Base-by-base conservation (phyloP, 2,329 filamentous ascomycete genomes). In the Grosmannia huntii region DNA sequence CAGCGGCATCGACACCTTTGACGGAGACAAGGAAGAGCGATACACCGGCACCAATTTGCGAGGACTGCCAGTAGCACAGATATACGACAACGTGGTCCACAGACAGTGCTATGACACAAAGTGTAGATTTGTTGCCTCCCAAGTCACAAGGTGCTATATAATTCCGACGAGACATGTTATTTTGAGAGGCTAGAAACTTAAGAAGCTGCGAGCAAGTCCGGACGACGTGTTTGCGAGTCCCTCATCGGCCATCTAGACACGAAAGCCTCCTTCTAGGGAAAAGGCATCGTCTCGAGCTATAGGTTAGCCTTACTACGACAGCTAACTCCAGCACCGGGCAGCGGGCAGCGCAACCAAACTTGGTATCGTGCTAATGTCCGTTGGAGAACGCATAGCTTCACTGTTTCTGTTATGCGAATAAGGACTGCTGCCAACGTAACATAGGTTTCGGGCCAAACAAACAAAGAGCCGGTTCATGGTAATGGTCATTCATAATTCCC, bases 41-140 rank as follows among this genome's bases (percentile, higher is more conserved):
- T 14, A 21, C 6, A 14, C 49, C 54, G n/a, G 57, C 57, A 41
- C 65, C 58, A 11, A 63, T 67, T 14, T 73, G 71, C 41, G 68
- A 73, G 63, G 71, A 73, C 55, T 72, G 71, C 57, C 64, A 70
- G 57, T 72, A 48, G 52, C 5, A 44, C 38, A 7, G 41, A 44
- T 9, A n/a, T 44, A n/a, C 16, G 4, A 2, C 9, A 12, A 48
- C 5, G 23, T 49, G 12, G 23, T 21, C 14, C 23, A 21, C 21
- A 23, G 9, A 49, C 46, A 11, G n/a, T 10, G 12, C 25, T 16
- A 49, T 23, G 6, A 48, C 1, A 49, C 5, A 3, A 23, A 5
- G n/a, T 12, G 4, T 19, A 4, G 14, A 4, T 10, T 36, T 36
- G 11, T 36, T 36, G 33, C 33, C 3, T 36, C 33, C 2, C 33